Evolutionary conservation across 306 rosid species (phyloP).

Genomic region (Corylus americana): DNA sequence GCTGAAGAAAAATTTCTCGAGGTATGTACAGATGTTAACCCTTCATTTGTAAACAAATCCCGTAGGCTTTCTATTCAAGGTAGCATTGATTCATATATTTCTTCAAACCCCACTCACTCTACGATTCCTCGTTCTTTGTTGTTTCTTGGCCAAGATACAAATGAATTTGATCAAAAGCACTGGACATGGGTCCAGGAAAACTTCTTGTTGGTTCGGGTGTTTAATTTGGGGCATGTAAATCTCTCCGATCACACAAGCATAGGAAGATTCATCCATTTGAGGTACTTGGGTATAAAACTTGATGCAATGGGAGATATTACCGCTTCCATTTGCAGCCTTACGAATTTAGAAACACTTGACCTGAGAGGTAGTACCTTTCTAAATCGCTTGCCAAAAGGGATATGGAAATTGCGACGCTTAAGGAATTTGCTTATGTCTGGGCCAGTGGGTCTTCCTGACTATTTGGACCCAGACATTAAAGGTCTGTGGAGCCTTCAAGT

Average conservation of each 20-base stretch:
- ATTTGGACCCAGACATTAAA: background rate
- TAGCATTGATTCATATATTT: no score
- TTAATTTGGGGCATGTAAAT: background rate
- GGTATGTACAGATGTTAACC: background rate
- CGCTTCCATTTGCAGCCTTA: background rate
- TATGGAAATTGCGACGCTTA: background rate
- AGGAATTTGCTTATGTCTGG: background rate
- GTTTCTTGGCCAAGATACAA: background rate
- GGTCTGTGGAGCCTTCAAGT: background rate
- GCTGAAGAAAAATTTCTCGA: background rate
- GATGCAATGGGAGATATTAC: background rate
- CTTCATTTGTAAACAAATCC: background rate
- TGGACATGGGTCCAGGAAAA: background rate
- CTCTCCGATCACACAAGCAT: background rate
- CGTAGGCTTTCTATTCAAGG: conserved; percentile 6
- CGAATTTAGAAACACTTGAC: background rate
- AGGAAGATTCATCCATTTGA: background rate
- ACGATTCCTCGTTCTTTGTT: background rate
- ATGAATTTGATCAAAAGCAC: background rate
- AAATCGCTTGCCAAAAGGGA: background rate
- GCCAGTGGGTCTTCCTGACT: background rate
- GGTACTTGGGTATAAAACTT: background rate
- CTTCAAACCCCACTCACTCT: background rate
- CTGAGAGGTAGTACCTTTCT: background rate
- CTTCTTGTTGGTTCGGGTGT: background rate